Percentiles rank a stretch among this genome's conserved stretches.
These are phyloP conservation scores for Moesziomyces aphidis DNA, from an alignment of 1,284 basidiomycete species.

Conservation along the genomic window DNA sequence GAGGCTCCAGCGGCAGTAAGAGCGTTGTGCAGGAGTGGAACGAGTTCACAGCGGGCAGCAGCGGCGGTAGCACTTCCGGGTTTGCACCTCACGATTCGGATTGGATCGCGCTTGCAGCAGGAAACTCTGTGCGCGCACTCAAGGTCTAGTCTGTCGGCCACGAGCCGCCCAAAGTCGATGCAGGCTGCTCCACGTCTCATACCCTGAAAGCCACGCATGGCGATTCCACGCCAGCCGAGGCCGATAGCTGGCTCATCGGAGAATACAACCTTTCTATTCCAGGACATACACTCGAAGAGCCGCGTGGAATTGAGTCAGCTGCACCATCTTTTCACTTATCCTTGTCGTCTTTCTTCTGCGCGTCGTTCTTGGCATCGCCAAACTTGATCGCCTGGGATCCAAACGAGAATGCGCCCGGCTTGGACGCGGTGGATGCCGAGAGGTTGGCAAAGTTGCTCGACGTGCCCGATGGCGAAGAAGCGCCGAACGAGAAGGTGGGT, in stretches of 20 bases:
- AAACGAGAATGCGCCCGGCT: slow-evolving; percentile 39
- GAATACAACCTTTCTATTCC: no score
- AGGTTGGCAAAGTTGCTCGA: slow-evolving; percentile 32
- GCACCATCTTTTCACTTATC: background rate
- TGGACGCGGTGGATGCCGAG: slow-evolving; percentile 18
- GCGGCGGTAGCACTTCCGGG: slow-evolving; percentile 14
- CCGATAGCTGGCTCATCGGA: no score
- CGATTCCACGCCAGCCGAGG: no score
- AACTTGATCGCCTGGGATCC: slow-evolving; percentile 33
- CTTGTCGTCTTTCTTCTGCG: slow-evolving; percentile 8
- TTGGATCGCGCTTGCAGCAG: slow-evolving; percentile 50
- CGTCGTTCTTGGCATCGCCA: slow-evolving; percentile 24
- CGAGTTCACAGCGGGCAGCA: slow-evolving; percentile 55
- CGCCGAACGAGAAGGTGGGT: slow-evolving; percentile 25
- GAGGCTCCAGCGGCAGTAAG: slow-evolving; percentile 33
- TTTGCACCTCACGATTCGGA: slow-evolving; percentile 49
- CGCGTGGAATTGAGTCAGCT: background rate
- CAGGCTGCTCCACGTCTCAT: background rate
- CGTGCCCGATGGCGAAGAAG: slow-evolving; percentile 6
- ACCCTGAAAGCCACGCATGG: background rate
- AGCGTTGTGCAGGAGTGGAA: slow-evolving; percentile 66
- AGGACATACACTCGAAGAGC: no score
- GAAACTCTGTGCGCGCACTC: slow-evolving; percentile 43
- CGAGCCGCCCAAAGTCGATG: background rate
- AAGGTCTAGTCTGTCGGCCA: slow-evolving; percentile 24